A percentile compares a stretch with the other conserved stretches of the same genome.
These are phyloP conservation scores for Heimioporus sp. DNA, from an alignment of 768 basidiomycete genomes.

Conservation along the genomic window DNA sequence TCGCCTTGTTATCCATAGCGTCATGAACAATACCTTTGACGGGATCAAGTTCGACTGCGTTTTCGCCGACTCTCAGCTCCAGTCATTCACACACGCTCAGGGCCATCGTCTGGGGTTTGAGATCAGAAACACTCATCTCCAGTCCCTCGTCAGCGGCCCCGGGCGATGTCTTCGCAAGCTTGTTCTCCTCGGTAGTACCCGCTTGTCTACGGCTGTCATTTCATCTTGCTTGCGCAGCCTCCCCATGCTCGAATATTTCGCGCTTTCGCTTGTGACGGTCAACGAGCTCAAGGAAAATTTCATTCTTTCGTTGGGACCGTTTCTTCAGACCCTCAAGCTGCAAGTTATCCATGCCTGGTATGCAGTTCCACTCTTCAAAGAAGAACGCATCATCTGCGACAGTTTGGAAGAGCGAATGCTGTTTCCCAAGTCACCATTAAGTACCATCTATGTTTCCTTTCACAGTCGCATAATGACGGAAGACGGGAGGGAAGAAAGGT, in stretches of 20 bases:
- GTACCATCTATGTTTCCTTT: conserved; percentile 17
- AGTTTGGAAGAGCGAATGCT: conserved; percentile 26
- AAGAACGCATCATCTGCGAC: conserved; percentile 32
- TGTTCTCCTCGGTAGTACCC: conserved; percentile 35
- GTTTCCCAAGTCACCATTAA: conserved; percentile 4
- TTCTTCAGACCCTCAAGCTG: conserved; percentile 34
- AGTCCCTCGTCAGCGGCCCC: conserved; percentile 25
- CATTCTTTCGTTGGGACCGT: conserved; percentile 28
- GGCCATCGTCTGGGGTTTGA: conserved; percentile 36
- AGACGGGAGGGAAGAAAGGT: conserved; percentile 21
- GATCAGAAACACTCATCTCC: conserved; percentile 34
- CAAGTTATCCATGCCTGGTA: conserved; percentile 36
- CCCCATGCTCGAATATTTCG: conserved; percentile 33
- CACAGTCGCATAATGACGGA: conserved; percentile 18
- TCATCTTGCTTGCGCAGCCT: conserved; percentile 29
- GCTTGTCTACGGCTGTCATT: conserved; percentile 30
- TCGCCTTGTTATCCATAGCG: conserved; percentile 30
- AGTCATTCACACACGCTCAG: conserved; percentile 35
- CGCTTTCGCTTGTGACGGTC: conserved; percentile 35
- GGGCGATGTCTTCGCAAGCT: conserved; percentile 28
- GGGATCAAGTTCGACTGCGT: conserved; percentile 21
- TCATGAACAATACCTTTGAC: conserved; percentile 38
- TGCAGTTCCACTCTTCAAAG: conserved; percentile 24
- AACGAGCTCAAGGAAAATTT: conserved; percentile 34
- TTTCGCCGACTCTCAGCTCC: conserved; percentile 31